Conservation (phyloP, 805 yeast species). For the Nakazawaea pomicola region DNA sequence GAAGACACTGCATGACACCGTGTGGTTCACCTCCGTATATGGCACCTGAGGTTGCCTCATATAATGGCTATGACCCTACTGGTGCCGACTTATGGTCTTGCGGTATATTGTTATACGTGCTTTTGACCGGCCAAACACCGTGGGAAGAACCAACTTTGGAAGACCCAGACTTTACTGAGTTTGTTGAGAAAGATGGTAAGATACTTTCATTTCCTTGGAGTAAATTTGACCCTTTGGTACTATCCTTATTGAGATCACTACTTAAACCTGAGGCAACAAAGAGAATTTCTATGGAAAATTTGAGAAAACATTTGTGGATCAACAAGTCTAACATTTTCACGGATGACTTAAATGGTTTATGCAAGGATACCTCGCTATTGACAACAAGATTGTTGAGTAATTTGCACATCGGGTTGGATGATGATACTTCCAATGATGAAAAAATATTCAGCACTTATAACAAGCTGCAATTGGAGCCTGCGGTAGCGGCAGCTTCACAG, state of each 20-base stretch:
- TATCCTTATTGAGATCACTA: slow-evolving; percentile 49
- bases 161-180: slow-evolving; percentile 43
- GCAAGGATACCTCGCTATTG: slow-evolving; percentile 46
- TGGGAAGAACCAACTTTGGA: slow-evolving; percentile 61
- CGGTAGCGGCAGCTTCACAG: slow-evolving; percentile 36
- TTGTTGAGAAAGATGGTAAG: slow-evolving; percentile 40
- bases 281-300: slow-evolving; percentile 35
- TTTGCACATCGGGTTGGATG: slow-evolving; percentile 49
- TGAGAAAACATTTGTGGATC: slow-evolving; percentile 55
- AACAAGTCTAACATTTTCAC: slow-evolving; percentile 37
- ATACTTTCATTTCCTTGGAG: slow-evolving; percentile 49
- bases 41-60: slow-evolving; percentile 63
- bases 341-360: slow-evolving; percentile 37
- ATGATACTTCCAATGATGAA: slow-evolving; percentile 28
- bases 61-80: slow-evolving; percentile 51
- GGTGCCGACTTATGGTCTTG: slow-evolving; percentile 65
- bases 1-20: slow-evolving; percentile 42
- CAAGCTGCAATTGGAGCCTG: slow-evolving; percentile 16
- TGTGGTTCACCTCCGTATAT: slow-evolving; percentile 76
- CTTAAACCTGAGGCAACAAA: slow-evolving; percentile 42
- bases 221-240: slow-evolving; percentile 39
- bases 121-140: slow-evolving; percentile 62
- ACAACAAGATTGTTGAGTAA: slow-evolving; percentile 47
- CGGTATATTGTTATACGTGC: slow-evolving; percentile 58
- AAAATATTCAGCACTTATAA: slow-evolving; percentile 16